phyloP scores from a whole-genome alignment of 306 rosid species.

The Argentina anserina region DNA sequence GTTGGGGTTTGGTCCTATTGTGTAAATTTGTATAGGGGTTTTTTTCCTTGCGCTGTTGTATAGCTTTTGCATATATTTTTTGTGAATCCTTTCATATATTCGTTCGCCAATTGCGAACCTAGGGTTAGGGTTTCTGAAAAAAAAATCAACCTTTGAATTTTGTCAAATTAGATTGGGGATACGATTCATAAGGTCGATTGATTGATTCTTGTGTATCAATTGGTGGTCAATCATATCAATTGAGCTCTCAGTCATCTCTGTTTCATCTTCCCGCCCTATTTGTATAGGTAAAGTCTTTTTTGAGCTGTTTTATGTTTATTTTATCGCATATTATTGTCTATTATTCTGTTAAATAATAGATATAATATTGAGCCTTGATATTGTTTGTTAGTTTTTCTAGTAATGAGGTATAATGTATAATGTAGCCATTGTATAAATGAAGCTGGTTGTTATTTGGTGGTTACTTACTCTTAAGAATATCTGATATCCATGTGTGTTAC shows the following conservation, averaged over 20 bases:
- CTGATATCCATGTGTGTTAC: too few species aligned
- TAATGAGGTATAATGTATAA: neutral
- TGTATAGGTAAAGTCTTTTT: constrained; percentile 22
- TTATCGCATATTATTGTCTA: neutral
- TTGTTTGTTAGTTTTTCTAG: neutral
- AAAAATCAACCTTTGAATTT: neutral
- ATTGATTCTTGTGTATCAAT: neutral
- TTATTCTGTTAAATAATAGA: neutral
- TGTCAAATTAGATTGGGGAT: constrained; percentile 39
- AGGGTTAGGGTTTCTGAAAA: constrained; percentile 53
- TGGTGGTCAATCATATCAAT: constrained; percentile 12
- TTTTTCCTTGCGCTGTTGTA: constrained; percentile 9
- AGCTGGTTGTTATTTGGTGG: neutral
- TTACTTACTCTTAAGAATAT: too few species aligned
- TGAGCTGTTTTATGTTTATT: neutral
- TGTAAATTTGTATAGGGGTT: constrained; percentile 21
- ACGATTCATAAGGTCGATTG: neutral
- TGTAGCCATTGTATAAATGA: neutral
- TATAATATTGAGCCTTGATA: neutral
- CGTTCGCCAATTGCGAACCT: neutral
- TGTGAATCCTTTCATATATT: constrained; percentile 16
- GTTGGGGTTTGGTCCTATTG: constrained; percentile 17
- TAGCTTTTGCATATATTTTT: neutral
- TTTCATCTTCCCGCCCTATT: constrained; percentile 14
- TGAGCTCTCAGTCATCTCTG: constrained; percentile 18